Conservation (phyloP, 345 rosid genomes). For the Citrus mangshanensis region DNA sequence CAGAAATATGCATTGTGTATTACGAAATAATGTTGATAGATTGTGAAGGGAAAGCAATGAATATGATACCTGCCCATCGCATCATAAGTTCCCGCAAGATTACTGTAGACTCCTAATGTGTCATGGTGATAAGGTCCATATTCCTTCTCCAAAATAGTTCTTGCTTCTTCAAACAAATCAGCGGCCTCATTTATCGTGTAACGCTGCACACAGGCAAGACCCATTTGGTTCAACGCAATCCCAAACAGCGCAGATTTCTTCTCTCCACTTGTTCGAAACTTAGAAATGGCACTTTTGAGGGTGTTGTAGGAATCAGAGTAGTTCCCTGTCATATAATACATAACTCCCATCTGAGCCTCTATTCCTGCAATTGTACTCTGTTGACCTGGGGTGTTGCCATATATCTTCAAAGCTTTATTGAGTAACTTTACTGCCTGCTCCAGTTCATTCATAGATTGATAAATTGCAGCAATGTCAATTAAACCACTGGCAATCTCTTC, state of each 20-base stretch:
- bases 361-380: constrained; percentile 79
- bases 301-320: constrained; percentile 62
- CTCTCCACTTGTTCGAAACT: constrained; percentile 77
- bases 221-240: constrained; percentile 86
- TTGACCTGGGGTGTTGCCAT: constrained; percentile 31
- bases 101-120: constrained; percentile 86
- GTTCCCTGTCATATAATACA: constrained; percentile 81
- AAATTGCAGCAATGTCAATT: constrained; percentile 76
- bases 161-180: constrained; percentile 85
- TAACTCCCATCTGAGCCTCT: constrained; percentile 92
- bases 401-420: constrained; percentile 17
- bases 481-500: constrained; percentile 87
- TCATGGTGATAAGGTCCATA: constrained; percentile 92
- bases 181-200: constrained; percentile 83
- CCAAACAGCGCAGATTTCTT: constrained; percentile 77
- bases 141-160: constrained; percentile 74
- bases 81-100: constrained; percentile 94
- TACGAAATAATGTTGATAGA: not conserved
- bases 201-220: constrained; percentile 75
- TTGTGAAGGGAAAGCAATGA: not conserved
- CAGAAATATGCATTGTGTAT: not conserved
- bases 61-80: constrained; percentile 88
- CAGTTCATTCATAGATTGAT: constrained; percentile 76
- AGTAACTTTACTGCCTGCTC: constrained; percentile 64
- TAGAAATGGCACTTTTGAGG: constrained; percentile 59